Evolutionary conservation across 2,329 filamentous ascomycete species (phyloP).

Genomic region (Capronia americana): DNA sequence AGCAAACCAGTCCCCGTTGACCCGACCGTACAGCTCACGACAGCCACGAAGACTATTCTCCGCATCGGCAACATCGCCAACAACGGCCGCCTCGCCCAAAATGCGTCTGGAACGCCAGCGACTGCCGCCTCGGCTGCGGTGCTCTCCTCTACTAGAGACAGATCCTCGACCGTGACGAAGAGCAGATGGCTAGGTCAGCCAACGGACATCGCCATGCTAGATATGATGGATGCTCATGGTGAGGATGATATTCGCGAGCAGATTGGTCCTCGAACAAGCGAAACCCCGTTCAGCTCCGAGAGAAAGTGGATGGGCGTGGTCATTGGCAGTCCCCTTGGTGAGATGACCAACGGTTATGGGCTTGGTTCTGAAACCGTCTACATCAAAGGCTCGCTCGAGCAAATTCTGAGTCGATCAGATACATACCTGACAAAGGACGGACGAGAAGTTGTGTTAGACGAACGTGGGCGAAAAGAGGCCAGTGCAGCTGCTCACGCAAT

Average conservation of each 20-base stretch:
- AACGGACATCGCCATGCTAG: constrained; percentile 95
- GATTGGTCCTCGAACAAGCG: constrained; percentile 78
- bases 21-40: constrained; percentile 66
- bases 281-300: constrained; percentile 95
- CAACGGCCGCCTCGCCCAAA: constrained; percentile 80
- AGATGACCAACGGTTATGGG: constrained; percentile 58
- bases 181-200: constrained; percentile 97
- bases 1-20: constrained; percentile 62
- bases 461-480: constrained; percentile 74
- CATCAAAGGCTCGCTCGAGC: constrained; percentile 93
- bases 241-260: constrained; percentile 90
- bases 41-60: constrained; percentile 79
- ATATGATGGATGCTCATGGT: constrained; percentile 86
- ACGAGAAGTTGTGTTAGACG: constrained; percentile 83
- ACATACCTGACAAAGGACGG: constrained; percentile 88
- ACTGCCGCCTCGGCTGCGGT: constrained; percentile 77
- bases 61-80: constrained; percentile 97
- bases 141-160: constrained; percentile 79
- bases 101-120: constrained; percentile 71
- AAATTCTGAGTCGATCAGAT: constrained; percentile 83
- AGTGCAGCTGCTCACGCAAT: constrained; percentile 81
- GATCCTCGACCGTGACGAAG: constrained; percentile 66
- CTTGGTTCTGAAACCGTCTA: constrained; percentile 81
- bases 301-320: constrained; percentile 99
- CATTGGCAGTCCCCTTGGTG: constrained; percentile 62